These are phyloP conservation scores for Penicillium paradoxum DNA, from an alignment of 495 filamentous ascomycete species.

Conservation along the genomic window DNA sequence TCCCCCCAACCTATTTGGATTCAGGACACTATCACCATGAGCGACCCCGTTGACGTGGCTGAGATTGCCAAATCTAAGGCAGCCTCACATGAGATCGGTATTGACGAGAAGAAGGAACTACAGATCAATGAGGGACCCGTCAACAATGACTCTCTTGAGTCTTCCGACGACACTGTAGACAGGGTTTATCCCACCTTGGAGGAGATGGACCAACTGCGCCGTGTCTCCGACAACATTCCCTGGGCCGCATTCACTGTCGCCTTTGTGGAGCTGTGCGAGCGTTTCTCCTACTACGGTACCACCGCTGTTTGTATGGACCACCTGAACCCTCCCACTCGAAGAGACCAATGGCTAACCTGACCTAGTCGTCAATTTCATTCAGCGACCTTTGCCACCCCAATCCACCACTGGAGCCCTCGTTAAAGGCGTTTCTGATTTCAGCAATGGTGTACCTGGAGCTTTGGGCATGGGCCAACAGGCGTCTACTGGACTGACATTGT, in stretches of 20 bases:
- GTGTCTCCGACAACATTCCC: constrained; percentile 61
- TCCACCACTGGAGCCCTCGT: constrained; percentile 54
- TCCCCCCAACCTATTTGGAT: background rate
- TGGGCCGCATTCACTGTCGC: constrained; percentile 64
- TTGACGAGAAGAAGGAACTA: constrained; percentile 17
- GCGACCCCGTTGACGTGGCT: constrained; percentile 27
- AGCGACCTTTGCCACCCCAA: constrained; percentile 53
- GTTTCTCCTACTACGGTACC: constrained; percentile 76
- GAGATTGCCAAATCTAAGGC: constrained; percentile 27
- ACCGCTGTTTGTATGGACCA: constrained; percentile 62
- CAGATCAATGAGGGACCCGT: constrained; percentile 8
- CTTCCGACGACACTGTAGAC: constrained; percentile 12
- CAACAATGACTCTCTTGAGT: constrained; percentile 4
- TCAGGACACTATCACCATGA: constrained; percentile 20
- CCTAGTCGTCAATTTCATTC: constrained; percentile 61
- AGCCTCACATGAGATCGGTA: constrained; percentile 15
- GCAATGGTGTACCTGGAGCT: constrained; percentile 55
- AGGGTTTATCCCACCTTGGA: constrained; percentile 51
- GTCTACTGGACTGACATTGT: constrained; percentile 55
- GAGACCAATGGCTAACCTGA: background rate
- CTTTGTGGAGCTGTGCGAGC: constrained; percentile 72
- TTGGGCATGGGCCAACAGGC: constrained; percentile 62
- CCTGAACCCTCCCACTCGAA: background rate
- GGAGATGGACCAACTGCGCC: constrained; percentile 54
- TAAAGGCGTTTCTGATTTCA: constrained; percentile 28